Base-by-base conservation (phyloP, 495 filamentous ascomycete genomes). In the Halenospora varia region DNA sequence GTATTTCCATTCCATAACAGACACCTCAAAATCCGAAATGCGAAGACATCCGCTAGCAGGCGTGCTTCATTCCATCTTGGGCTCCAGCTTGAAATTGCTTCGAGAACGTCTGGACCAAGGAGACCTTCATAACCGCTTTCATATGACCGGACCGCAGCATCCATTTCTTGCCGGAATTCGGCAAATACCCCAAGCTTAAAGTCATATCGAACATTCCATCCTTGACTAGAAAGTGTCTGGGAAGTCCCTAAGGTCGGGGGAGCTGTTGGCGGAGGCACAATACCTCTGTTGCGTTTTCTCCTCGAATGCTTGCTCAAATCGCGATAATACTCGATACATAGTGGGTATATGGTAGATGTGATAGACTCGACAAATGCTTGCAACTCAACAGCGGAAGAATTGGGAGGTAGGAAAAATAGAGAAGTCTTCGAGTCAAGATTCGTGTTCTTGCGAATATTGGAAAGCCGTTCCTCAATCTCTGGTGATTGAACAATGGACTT, bases 151-250 rank as follows among this genome's bases (percentile, higher is more conserved):
- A 85, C 74, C 0, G 92, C 92, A 25, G 80, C 83, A 63, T 96
- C 92, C 82, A 92, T 89, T 65, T 97, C 92, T 66, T 90, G 87
- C 11, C 92, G 82, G 59, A 90, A 96, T 66, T 96, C 91, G 26
- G 92, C 90, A 65, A 96, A 89, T 1, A 95, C 76, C 8, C 89
- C 92, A 24, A 90, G 79, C 65, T 97, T 97, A 73, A 93, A 91
- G 64, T 97, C 92, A 67, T 96, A 96, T 1, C 92, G 86, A 19
- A 90, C 84, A 68, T 87, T 90, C 92, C 92, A 97, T 3, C 88
- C 90, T 53, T 89, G 87, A 10, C 83, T 77, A n/a, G 90, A 88
- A 18, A 96, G 70, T 0, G 87, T 88, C 64, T 90, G 87, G 15
- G 89, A 93, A 2, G 90, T 92, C 10, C 89, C 88, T 11, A 80